Evolutionary conservation across 768 basidiomycete species (phyloP), one percentile per base, ranked within the genome.

Genomic region (Cystofilobasidium capitatum): DNA sequence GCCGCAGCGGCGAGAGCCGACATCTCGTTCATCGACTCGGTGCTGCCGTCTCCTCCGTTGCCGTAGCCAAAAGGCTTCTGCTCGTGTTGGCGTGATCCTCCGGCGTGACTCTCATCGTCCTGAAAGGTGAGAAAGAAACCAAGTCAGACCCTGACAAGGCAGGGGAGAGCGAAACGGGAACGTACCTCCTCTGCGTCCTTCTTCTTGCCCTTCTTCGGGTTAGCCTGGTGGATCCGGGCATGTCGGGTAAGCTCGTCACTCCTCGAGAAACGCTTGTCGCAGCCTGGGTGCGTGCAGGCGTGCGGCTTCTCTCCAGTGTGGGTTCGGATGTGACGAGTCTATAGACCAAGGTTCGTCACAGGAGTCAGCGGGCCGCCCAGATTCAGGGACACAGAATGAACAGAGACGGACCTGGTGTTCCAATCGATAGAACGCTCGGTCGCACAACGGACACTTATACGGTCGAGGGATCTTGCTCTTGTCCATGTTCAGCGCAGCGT

Each of bases 301-400:
- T 97, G 97, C 2, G 94, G 94, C 73, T 96, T 97, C 79, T 99
- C 94, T 74, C 94, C 94, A 0, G 94, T 99, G 77, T 99, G 94
- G 0, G 93, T 99, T 69, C 94, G 88, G 64, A 97, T 96, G 75
- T 99, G 94, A 70, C 94, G 87, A 24, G 94, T 99, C 90, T 98
- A 77, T 0, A 40, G 47, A 39, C 42, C 31, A 22, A 73, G 72
- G 66, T 65, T 71, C 64, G 35, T 24, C 31, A 37, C 69, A 31
- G 58, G 36, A 37, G 58, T 49, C 17, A 64, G 65, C 47, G 37
- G 3, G 54, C 16, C 37, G 42, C 26, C 42, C 35, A n/a, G 29
- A 47, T 9, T 24, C 8, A 24, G 12, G 17, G 17, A 14, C 22
- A 42, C 12, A 2, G 5, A 13, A 17, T 14, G 26, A 33, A 20